A percentile compares a stretch with the other conserved stretches of the same genome.
Evolutionary conservation across 208 protist species (phyloP).

Genomic region (Trypanosomatidae sp.): DNA sequence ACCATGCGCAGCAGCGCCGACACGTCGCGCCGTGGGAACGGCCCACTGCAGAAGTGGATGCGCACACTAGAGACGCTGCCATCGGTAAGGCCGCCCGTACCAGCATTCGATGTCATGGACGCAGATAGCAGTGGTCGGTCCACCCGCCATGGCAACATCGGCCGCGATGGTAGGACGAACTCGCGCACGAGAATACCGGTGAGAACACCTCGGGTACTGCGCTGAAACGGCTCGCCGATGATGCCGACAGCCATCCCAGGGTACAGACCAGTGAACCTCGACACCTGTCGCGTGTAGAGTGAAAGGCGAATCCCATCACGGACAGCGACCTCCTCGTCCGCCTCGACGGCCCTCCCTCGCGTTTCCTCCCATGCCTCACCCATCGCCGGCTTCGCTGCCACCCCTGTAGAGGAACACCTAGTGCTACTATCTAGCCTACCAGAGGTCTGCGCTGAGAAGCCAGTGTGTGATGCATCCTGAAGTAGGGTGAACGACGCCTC

Average conservation of each 20-base stretch:
- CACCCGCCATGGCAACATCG: constrained; percentile 64
- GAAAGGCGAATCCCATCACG: constrained; percentile 44
- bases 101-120: not conserved
- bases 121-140: constrained; percentile 34
- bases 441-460: not conserved
- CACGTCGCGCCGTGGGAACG: constrained; percentile 75
- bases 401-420: not conserved
- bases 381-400: not conserved
- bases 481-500: constrained; percentile 16
- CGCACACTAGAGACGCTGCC: constrained; percentile 28
- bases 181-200: constrained; percentile 74
- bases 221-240: constrained; percentile 79
- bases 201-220: constrained; percentile 65
- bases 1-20: constrained; percentile 48
- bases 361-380: constrained; percentile 18
- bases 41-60: constrained; percentile 88
- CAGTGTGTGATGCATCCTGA: not conserved
- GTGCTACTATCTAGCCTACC: not conserved
- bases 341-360: constrained; percentile 17
- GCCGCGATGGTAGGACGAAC: constrained; percentile 59
- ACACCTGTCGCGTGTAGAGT: constrained; percentile 59
- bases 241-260: constrained; percentile 81
- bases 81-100: not conserved
- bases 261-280: constrained; percentile 79
- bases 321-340: constrained; percentile 28